Percentiles rank a stretch among this genome's conserved stretches.
Conservation (phyloP, 2,329 filamentous ascomycete species). For the Cercospora beticola region DNA sequence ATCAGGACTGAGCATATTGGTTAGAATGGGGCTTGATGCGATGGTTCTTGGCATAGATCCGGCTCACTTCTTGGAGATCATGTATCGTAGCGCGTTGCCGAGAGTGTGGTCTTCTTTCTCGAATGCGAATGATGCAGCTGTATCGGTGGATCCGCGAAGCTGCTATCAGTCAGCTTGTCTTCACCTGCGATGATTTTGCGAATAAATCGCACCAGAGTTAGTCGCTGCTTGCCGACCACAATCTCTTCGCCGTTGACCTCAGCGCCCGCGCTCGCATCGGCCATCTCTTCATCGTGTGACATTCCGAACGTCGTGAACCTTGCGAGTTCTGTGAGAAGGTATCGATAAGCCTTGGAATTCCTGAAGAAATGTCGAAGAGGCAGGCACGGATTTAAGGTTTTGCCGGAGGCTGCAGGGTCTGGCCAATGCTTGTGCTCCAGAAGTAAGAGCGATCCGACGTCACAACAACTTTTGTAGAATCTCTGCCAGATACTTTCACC, state of each 20-base stretch:
- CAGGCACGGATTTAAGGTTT: slow-evolving; percentile 16
- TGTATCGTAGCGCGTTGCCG: slow-evolving; percentile 88
- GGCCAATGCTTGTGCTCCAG: slow-evolving; percentile 11
- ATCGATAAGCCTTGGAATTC: neutral
- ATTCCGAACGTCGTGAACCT: slow-evolving; percentile 14
- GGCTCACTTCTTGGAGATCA: slow-evolving; percentile 96
- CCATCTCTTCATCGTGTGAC: slow-evolving; percentile 40
- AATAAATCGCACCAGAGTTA: slow-evolving; percentile 42
- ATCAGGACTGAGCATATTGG: slow-evolving; percentile 59
- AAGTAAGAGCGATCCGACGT: slow-evolving; percentile 13
- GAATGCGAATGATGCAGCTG: slow-evolving; percentile 92
- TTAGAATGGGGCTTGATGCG: slow-evolving; percentile 7
- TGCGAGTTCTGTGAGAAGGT: neutral
- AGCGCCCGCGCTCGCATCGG: slow-evolving; percentile 44
- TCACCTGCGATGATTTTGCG: neutral
- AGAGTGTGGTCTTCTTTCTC: slow-evolving; percentile 91
- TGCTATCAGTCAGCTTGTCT: slow-evolving; percentile 42
- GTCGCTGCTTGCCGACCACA: slow-evolving; percentile 43
- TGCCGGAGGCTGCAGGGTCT: slow-evolving; percentile 19
- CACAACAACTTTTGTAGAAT: slow-evolving; percentile 11
- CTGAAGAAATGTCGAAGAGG: slow-evolving; percentile 5
- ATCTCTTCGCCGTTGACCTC: slow-evolving; percentile 42
- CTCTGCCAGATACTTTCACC: neutral
- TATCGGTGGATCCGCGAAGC: slow-evolving; percentile 80
- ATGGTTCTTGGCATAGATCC: neutral